A percentile compares a stretch with the other conserved stretches of the same genome.
These are phyloP conservation scores for Jaenimonas drosophilae DNA, from an alignment of 208 protist species.

Conservation along the genomic window DNA sequence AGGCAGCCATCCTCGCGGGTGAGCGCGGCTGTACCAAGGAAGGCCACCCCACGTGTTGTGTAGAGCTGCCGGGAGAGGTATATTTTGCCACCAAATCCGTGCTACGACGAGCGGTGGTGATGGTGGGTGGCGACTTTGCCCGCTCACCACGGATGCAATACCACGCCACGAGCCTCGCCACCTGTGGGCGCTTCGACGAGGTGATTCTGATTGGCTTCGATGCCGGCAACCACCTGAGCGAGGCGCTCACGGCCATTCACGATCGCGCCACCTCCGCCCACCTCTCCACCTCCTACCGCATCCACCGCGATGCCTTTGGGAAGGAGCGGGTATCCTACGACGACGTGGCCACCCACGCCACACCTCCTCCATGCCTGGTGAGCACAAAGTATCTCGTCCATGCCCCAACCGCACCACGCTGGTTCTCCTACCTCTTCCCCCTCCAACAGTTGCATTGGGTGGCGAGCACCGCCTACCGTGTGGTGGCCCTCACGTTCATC, in stretches of 20 bases:
- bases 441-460: slow-evolving; percentile 44
- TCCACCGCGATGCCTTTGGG: not conserved
- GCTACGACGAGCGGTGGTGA: slow-evolving; percentile 57
- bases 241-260: slow-evolving; percentile 16
- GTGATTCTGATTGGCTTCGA: slow-evolving; percentile 67
- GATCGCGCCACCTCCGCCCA: not conserved
- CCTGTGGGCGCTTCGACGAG: slow-evolving; percentile 61
- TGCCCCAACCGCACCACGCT: slow-evolving; percentile 34
- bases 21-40: not conserved
- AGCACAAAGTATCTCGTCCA: slow-evolving; percentile 20
- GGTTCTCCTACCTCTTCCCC: slow-evolving; percentile 41
- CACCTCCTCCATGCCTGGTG: slow-evolving; percentile 9
- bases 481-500: slow-evolving; percentile 15
- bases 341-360: not conserved
- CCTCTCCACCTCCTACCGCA: not conserved
- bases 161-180: slow-evolving; percentile 67
- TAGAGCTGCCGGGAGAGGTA: not conserved
- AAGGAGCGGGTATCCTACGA: not conserved
- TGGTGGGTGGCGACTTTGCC: slow-evolving; percentile 87
- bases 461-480: slow-evolving; percentile 42
- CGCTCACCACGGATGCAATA: slow-evolving; percentile 89
- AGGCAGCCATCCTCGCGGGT: slow-evolving; percentile 16
- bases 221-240: slow-evolving; percentile 59
- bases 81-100: slow-evolving; percentile 8
- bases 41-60: not conserved